Evolutionary conservation across 2,329 filamentous ascomycete genomes (phyloP).

Genomic region (Neodidymelliopsis sp.): DNA sequence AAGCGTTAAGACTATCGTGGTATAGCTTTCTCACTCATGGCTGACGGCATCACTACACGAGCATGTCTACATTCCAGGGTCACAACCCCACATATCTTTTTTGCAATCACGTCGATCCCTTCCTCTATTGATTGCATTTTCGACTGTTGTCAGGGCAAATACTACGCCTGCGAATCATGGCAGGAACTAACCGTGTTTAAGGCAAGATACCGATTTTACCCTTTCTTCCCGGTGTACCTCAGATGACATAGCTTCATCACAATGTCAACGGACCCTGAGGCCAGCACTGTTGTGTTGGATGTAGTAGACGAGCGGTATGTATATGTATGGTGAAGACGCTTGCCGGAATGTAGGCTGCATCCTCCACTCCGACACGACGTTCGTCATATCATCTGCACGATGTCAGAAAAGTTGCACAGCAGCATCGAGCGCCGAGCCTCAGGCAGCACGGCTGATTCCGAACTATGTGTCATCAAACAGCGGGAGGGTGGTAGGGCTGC

Average conservation of each 20-base stretch:
- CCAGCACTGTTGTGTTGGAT: conserved; percentile 6
- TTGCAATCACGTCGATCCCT: conserved; percentile 7
- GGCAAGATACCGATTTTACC: conserved; percentile 17
- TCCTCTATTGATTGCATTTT: not conserved
- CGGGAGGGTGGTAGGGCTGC: conserved; percentile 28
- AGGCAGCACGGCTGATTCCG: conserved; percentile 26
- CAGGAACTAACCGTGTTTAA: not conserved
- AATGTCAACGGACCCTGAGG: conserved; percentile 18
- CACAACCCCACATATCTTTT: conserved; percentile 14
- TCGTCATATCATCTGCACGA: conserved; percentile 19
- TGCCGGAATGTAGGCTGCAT: conserved; percentile 14
- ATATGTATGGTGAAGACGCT: conserved; percentile 18
- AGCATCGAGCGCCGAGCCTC: conserved; percentile 15
- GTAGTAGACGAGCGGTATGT: conserved; percentile 13
- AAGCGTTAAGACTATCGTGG: not conserved
- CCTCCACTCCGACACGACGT: conserved; percentile 5
- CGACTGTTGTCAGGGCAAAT: conserved; percentile 10
- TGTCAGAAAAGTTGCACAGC: conserved; percentile 24
- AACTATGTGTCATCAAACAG: conserved; percentile 33
- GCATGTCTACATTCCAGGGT: conserved; percentile 13
- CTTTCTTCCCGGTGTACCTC: conserved; percentile 16
- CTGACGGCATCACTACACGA: not conserved
- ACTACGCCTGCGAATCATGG: conserved; percentile 1
- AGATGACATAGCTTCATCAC: conserved; percentile 20
- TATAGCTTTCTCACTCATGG: conserved; percentile 3